Base-by-base conservation (phyloP, 257 asterid species). In the Primulina huaijiensis region DNA sequence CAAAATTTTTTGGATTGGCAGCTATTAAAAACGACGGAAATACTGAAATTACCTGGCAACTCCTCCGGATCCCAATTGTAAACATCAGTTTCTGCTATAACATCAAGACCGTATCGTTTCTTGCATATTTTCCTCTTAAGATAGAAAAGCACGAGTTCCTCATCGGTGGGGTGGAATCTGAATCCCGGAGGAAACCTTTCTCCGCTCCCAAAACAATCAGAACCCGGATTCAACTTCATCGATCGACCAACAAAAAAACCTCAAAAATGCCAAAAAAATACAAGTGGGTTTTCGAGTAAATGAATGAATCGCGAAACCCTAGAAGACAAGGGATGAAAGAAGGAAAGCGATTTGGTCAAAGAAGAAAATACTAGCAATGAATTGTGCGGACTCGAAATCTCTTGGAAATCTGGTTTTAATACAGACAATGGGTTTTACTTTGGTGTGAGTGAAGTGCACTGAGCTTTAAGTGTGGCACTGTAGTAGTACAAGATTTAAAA, bases 101-200 rank as follows among this genome's bases (percentile, higher is more conserved):
- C 87, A 76, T 92, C 90, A 6, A 86, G 77, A 56, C 25, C 73
- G 67, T 71, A 83, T 8, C 84, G 79, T 62, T 77, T 81, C 20
- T 85, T 27, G 67, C 94, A 85, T 72, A 89, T 88, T 86, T 89
- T 92, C 84, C 84, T 71, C 85, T 89, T 89, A 14, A 92, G 78
- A 61, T 89, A 83, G 84, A 84, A 92, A 14, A 89, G 80, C 21
- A 92, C 85, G 40, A 92, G 84, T 77, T 92, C 98, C 76, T 92
- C 98, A 31, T 92, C 98, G 9, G 98, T 89, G 3, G 98, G 98
- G 70, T 92, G 97, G 74, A 92, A 92, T 57, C 98, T 78, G 82
- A 92, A 92, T 20, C 98, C 98, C 29, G 98, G 98, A 2, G 95
- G 89, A 31, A 87, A 92, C 21, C 56, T 43, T n/a, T 77, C 64